Base-by-base conservation (phyloP, 2,329 filamentous ascomycete species). In the Chaetomiaceae sp. region DNA sequence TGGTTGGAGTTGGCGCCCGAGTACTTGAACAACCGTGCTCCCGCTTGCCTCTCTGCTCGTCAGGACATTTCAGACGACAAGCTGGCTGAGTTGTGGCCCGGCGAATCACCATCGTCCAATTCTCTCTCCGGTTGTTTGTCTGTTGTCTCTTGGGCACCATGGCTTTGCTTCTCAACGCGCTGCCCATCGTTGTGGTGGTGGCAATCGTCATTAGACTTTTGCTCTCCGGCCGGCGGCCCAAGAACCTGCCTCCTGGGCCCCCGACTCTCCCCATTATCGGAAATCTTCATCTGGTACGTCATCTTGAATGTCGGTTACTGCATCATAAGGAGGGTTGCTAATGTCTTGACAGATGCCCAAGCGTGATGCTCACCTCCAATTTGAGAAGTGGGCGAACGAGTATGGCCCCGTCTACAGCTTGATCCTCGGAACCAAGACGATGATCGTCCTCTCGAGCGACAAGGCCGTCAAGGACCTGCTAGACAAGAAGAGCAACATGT, bases 221-320 rank as follows among this genome's bases (percentile, higher is more conserved):
- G 21, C 46, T 55, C 43, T 48, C 51, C 3, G 60, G 60, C 20
- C 49, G 58, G 20, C 48, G 60, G 20, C 60, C 60, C 14, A 60
- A 59, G 51, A 57, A 55, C 35, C 56, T 56, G 34, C 62, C 62
- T 4, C 62, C 62, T 5, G 63, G 62, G 2, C 62, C 63, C 9
- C 62, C 62, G 1, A 63, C 60, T 3, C 53, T 62, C 13, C 63
- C 61, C 2, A 47, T 64, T 25, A 49, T 64, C 6, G 63, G 63
- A 7, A 65, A 65, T 20, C 58, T 65, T 20, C 60, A 62, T 31
- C 53, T 51, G 54, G 58, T 60, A 54, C 27, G 57, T 35, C 5
- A 27, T 10, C 25, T 6, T 27, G 2, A 27, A 10, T 7, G 6
- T 10, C 25, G 6, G 3, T 27, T 10, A 12, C 12, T 13, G 30